phyloP scores from a whole-genome alignment of 2,329 filamentous ascomycete species.

The Alternaria angustiovoidea region DNA sequence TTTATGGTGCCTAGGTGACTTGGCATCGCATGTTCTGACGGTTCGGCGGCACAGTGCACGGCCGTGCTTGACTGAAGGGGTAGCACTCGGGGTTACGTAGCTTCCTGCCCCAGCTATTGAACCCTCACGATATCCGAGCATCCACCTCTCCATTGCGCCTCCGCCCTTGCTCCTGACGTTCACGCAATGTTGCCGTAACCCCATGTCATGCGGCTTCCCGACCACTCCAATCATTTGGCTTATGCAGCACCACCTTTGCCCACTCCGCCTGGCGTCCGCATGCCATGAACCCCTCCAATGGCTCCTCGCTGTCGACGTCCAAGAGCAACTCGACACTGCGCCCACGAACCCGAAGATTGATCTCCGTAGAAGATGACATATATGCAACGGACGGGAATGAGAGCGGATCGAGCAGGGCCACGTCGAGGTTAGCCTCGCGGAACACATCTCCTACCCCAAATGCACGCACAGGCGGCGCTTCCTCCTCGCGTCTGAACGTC shows the following conservation, averaged over 20 bases:
- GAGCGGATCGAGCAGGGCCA: constrained; percentile 49
- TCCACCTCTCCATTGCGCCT: constrained; percentile 17
- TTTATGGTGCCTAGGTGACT: constrained; percentile 11
- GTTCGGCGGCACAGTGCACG: constrained; percentile 23
- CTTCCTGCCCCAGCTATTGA: constrained; percentile 25
- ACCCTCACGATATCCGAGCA: constrained; percentile 20
- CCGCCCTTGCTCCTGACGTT: constrained; percentile 10
- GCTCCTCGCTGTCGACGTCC: constrained; percentile 46
- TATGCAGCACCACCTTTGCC: constrained; percentile 50
- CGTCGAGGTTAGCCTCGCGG: constrained; percentile 43
- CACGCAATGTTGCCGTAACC: constrained; percentile 41
- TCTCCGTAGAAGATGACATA: constrained; percentile 58
- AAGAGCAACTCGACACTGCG: constrained; percentile 56
- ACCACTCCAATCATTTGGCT: constrained; percentile 36
- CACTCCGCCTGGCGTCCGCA: constrained; percentile 43
- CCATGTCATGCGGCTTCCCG: constrained; percentile 44
- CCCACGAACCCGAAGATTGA: constrained; percentile 57
- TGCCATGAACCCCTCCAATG: constrained; percentile 54
- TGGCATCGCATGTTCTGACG: constrained; percentile 17
- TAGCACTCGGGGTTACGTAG: constrained; percentile 27
- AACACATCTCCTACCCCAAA: constrained; percentile 53
- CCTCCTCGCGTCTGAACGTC: constrained; percentile 44
- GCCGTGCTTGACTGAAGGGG: constrained; percentile 26
- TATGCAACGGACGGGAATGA: constrained; percentile 47
- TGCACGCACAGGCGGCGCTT: constrained; percentile 26